Evolutionary conservation across 2,329 filamentous ascomycete species (phyloP).

Genomic region (Fusarium bulbicola): DNA sequence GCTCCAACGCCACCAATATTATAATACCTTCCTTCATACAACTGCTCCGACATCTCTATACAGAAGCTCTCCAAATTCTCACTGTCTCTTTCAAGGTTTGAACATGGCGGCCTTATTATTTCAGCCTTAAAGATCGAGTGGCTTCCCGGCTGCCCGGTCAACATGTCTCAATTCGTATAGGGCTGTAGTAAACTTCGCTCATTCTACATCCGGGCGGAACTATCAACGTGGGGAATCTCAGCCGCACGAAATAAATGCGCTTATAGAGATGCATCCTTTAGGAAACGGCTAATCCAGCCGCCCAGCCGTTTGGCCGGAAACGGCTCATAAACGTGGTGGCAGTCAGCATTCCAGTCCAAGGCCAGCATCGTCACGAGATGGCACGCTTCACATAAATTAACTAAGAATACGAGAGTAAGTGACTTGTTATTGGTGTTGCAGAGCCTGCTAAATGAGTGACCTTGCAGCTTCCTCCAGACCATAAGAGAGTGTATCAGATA

Average conservation of each 20-base stretch:
- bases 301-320: not conserved
- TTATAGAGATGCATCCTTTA: not conserved
- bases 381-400: not conserved
- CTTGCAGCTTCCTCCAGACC: slow-evolving; percentile 10
- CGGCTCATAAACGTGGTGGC: not conserved
- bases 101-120: rapidly evolving
- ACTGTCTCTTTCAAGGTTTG: rapidly evolving
- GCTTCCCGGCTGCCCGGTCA: not conserved
- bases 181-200: not conserved
- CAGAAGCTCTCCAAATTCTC: not conserved
- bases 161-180: not conserved
- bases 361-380: not conserved
- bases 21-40: not conserved
- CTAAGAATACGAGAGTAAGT: not conserved
- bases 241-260: not conserved
- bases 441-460: slow-evolving; percentile 18
- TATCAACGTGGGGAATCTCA: not conserved
- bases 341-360: slow-evolving; percentile 1
- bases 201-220: not conserved
- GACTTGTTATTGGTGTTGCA: slow-evolving; percentile 14
- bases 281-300: not conserved
- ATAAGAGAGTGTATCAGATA: slow-evolving; percentile 17
- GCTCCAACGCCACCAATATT: not conserved
- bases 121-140: not conserved
- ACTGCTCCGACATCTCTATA: not conserved